Evolutionary conservation across 345 rosid species (phyloP).

Genomic region (Alliaria petiolata): DNA sequence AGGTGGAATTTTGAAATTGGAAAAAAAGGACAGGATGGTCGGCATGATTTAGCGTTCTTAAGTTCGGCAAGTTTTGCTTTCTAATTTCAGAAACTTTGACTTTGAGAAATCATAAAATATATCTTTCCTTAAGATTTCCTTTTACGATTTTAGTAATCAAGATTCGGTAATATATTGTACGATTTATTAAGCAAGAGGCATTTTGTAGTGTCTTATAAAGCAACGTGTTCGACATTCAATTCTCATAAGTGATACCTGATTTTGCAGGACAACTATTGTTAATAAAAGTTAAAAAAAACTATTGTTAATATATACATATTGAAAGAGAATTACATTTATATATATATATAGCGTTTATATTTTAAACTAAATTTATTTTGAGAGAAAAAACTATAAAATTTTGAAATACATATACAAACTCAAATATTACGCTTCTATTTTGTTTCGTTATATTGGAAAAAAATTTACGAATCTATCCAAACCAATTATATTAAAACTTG

Average conservation of each 20-base stretch:
- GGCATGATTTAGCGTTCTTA: conserved; percentile 14
- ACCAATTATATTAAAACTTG: too few species aligned
- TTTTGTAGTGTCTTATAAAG: background rate
- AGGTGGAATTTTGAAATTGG: background rate
- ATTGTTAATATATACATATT: too few species aligned
- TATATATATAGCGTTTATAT: too few species aligned
- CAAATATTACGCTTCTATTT: too few species aligned
- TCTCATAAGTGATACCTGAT: background rate
- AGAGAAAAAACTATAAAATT: too few species aligned
- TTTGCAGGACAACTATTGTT: too few species aligned
- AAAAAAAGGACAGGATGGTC: conserved; percentile 22
- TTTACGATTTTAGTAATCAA: background rate
- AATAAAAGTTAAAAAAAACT: too few species aligned
- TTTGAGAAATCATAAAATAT: background rate
- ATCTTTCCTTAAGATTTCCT: background rate
- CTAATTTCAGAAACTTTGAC: conserved; percentile 29
- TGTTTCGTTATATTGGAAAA: too few species aligned
- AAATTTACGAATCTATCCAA: too few species aligned
- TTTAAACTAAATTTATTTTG: too few species aligned
- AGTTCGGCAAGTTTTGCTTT: conserved; percentile 4
- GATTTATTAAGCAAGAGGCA: background rate
- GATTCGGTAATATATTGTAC: background rate
- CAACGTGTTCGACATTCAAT: background rate
- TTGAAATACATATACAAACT: too few species aligned
- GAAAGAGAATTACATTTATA: too few species aligned